These are phyloP conservation scores for Neonectria faginata DNA, from an alignment of 2,329 filamentous ascomycete species.

Conservation along the genomic window DNA sequence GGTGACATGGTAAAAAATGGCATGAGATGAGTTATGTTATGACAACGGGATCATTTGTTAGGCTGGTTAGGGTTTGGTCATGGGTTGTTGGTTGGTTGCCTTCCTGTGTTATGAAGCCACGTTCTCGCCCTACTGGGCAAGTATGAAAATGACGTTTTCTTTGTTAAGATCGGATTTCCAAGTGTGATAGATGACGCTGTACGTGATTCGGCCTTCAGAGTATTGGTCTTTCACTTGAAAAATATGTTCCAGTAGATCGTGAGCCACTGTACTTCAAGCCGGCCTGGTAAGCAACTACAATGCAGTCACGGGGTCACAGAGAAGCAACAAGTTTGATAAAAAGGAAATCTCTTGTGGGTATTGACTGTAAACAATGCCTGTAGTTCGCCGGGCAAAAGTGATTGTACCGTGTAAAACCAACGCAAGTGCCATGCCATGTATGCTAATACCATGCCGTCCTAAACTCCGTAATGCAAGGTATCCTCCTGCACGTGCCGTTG, in stretches of 20 bases:
- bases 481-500: slow-evolving; percentile 36
- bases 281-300: too few species aligned
- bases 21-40: slow-evolving; percentile 64
- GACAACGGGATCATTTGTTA: slow-evolving; percentile 50
- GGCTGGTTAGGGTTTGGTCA: slow-evolving; percentile 36
- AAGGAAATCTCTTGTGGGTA: slow-evolving; percentile 48
- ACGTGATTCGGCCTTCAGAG: too few species aligned
- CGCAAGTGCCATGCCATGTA: slow-evolving; percentile 39
- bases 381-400: slow-evolving; percentile 41
- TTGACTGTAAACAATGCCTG: slow-evolving; percentile 45
- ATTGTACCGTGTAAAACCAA: slow-evolving; percentile 37
- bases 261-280: not conserved
- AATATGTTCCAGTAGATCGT: not conserved
- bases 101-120: slow-evolving; percentile 35
- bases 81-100: slow-evolving; percentile 25
- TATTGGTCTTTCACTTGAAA: not conserved
- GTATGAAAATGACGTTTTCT: slow-evolving; percentile 35
- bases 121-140: slow-evolving; percentile 31
- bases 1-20: slow-evolving; percentile 49
- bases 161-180: slow-evolving; percentile 30
- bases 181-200: not conserved
- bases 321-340: slow-evolving; percentile 17
- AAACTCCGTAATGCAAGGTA: slow-evolving; percentile 44
- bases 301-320: not conserved
- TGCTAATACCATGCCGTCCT: slow-evolving; percentile 34